A percentile compares a stretch with the other conserved stretches of the same genome.
phyloP scores from a whole-genome alignment of 495 filamentous ascomycete genomes.

The Neurospora sp. region DNA sequence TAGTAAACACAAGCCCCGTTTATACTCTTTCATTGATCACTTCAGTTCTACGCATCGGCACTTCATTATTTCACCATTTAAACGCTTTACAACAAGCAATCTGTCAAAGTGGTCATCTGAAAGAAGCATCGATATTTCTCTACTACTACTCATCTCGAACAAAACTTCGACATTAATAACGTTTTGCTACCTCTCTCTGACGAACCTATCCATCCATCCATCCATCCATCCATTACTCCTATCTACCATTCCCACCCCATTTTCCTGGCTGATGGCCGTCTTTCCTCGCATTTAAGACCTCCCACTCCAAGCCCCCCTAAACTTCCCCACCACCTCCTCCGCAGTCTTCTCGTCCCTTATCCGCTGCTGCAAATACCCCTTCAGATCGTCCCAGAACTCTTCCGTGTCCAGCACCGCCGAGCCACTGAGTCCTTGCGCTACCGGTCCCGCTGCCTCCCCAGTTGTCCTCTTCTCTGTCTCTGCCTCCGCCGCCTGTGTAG shows the following conservation, averaged over 20 bases:
- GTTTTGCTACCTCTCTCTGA: not conserved
- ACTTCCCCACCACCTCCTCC: conserved; percentile 51
- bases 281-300: not conserved
- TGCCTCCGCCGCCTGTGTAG: not conserved
- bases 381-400: conserved; percentile 83
- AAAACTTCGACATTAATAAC: not conserved
- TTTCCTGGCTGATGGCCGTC: no score
- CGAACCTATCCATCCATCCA: not conserved
- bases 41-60: not conserved
- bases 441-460: conserved; percentile 17
- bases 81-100: no score
- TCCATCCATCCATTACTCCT: not conserved
- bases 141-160: not conserved
- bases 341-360: conserved; percentile 62
- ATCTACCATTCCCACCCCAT: not conserved
- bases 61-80: not conserved
- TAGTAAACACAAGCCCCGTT: not conserved
- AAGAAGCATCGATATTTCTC: not conserved
- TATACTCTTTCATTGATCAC: not conserved
- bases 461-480: conserved; percentile 12
- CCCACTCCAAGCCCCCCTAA: conserved; percentile 57
- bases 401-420: conserved; percentile 51
- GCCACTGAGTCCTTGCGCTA: conserved; percentile 47
- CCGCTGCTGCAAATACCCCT: conserved; percentile 67
- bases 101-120: no score